Base-by-base conservation (phyloP, 805 yeast species). In the Tetrapisispora namnaoensis region DNA sequence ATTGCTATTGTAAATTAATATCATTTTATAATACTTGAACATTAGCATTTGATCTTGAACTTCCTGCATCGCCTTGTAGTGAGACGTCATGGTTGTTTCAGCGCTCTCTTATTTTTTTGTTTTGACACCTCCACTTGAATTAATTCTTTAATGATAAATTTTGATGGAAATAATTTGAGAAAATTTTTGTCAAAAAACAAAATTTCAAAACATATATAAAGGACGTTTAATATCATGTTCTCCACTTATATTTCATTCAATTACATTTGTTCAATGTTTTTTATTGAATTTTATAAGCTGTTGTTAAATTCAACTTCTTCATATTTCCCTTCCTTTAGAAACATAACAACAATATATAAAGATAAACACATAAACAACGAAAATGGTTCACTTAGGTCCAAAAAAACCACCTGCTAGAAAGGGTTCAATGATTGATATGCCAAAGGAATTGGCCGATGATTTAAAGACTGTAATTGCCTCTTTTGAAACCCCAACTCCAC, bases 301-400 rank as follows among this genome's bases (percentile, higher is more conserved):
- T 34, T 16, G 20, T 3, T 18, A 14, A 5, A 7, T 37, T 14
- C 8, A 13, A 6, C 22, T 38, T 14, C 10, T 21, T 38, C 14
- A 2, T 14, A 4, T 38, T 38, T 22, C 8, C 16, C 16, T n/a
- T 34, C 27, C 13, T 3, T 9, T 9, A 40, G 3, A 6, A 27
- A 34, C 24, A 40, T 34, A 40, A 21, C 28, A 36, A 38, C n/a
- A 40, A 37, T 27, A 7, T 21, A 4, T 11, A 27, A 35, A 28
- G n/a, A 46, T 22, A 17, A 44, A 38, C 37, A 37, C 27, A 32
- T 3, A 13, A 14, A 27, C 20, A 35, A 27, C 38, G 42, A 69
- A 51, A 58, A 85, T 85, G 95, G 95, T 85, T 67, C 86, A 80
- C 68, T 75, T 85, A 62, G 95, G 93, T 64, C 91, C 95, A 53